Base-by-base conservation (phyloP, 768 basidiomycete species). In the Russula vinacea region DNA sequence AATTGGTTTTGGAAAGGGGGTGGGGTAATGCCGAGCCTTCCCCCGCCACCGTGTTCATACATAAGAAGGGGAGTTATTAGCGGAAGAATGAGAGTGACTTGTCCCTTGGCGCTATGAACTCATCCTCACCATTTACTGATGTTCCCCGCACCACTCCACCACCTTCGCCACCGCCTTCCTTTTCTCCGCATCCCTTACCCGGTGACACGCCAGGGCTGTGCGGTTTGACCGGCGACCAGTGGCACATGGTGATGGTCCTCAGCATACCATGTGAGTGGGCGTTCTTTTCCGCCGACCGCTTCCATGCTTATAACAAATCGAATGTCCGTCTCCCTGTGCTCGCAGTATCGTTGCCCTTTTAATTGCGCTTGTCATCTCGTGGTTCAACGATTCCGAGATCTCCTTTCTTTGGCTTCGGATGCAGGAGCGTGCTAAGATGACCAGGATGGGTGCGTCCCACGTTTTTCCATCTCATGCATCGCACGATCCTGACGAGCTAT, bases 331-430 rank as follows among this genome's bases (percentile, higher is more conserved):
- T 24, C 29, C 29, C 40, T 24, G 19, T n/a, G 19, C 29, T 17
- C 19, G 14, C 53, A 65, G 64, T 65, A 3, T 22, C 44, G 22
- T 65, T 7, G 24, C 14, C 55, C 26, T 50, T 24, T 10, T 56
- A 8, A 7, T 52, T 11, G 40, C 24, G 11, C 5, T 65, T 2
- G 26, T 65, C 40, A 42, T 52, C 40, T 26, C 64, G 32, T 37
- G 64, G 50, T 0, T 22, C 6, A 33, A 47, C n/a, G n/a, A 1
- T 2, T 37, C 32, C 14, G 47, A 56, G 50, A 26, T 51, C 14
- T 51, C 40, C 24, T 5, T 40, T 1, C 13, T 61, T 2, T 65
- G 64, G 59, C 33, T 51, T 14, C 22, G 19, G 17, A 32, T 42
- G 39, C 59, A 65, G 40, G 2, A 26, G 13, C 22, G 40, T 6